phyloP scores from a whole-genome alignment of 2,329 filamentous ascomycete genomes.

The Trichoderma lentiforme region DNA sequence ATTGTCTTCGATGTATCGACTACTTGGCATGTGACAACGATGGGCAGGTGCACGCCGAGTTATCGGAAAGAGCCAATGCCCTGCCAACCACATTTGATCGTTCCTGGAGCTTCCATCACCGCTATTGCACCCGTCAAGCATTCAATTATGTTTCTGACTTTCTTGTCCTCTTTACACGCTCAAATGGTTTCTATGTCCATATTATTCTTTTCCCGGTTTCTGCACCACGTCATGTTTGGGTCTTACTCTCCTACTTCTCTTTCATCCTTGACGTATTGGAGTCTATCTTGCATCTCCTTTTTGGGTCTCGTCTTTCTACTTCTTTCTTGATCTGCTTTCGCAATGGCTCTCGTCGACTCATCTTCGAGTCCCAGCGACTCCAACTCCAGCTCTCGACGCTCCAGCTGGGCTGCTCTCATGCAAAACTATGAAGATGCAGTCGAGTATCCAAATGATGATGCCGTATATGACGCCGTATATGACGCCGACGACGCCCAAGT shows the following conservation, averaged over 20 bases:
- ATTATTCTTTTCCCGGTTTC: conserved; percentile 25
- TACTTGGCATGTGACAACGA: not conserved
- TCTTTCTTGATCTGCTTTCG: conserved; percentile 26
- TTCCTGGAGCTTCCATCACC: not conserved
- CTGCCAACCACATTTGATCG: not conserved
- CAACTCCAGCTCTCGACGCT: conserved; percentile 11
- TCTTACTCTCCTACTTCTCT: conserved; percentile 27
- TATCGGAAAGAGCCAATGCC: not conserved
- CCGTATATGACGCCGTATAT: not conserved
- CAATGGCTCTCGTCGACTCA: conserved; percentile 35
- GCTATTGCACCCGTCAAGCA: not conserved
- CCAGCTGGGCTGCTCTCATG: conserved; percentile 13
- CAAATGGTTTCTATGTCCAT: not conserved
- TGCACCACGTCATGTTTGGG: conserved; percentile 35
- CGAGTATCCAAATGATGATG: conserved; percentile 24
- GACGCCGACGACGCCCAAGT: conserved; percentile 28
- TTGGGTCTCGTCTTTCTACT: conserved; percentile 31
- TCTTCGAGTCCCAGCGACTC: conserved; percentile 21
- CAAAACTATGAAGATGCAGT: conserved; percentile 20
- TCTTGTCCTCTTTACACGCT: not conserved
- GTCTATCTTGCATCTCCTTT: conserved; percentile 26
- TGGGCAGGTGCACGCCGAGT: not conserved
- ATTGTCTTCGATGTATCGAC: not conserved
- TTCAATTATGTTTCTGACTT: not conserved
- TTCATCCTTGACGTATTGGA: not conserved